Evolutionary conservation across 1,139 yeast genomes (phyloP).

Genomic region (Scheffersomyces segobiensis): DNA sequence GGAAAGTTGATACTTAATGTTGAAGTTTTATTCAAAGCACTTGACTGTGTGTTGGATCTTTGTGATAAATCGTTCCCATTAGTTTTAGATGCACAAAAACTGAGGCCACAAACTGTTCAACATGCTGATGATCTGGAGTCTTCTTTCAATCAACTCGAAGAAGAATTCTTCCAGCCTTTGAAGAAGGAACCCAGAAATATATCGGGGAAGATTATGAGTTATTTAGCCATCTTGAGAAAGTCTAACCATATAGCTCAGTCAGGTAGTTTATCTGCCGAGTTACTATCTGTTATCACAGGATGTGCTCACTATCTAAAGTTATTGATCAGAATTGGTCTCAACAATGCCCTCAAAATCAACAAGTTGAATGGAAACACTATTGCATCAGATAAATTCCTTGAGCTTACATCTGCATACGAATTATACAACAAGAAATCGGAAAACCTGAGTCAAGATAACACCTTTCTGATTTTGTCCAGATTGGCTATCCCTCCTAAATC

Average conservation of each 20-base stretch:
- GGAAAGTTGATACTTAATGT: conserved; percentile 73
- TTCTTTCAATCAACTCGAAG: conserved; percentile 6
- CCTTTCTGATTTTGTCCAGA: conserved; percentile 40
- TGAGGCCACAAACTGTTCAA: conserved; percentile 4
- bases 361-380: conserved; percentile 55
- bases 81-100: conserved; percentile 8
- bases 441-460: conserved; percentile 22
- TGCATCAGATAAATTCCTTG: conserved; percentile 65
- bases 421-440: conserved; percentile 17
- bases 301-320: conserved; percentile 91
- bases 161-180: conserved; percentile 30
- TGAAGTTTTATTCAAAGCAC: conserved; percentile 74
- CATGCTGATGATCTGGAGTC: conserved; percentile 10
- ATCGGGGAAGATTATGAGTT: conserved; percentile 76
- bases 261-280: conserved; percentile 57
- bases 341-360: conserved; percentile 70
- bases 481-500: conserved; percentile 57
- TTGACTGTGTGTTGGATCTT: conserved; percentile 54
- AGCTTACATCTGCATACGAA: conserved; percentile 51
- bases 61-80: conserved; percentile 21
- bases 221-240: conserved; percentile 68
- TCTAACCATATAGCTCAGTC: conserved; percentile 48
- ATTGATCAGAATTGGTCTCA: conserved; percentile 77
- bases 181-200: conserved; percentile 87
- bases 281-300: conserved; percentile 83